Percentiles rank a stretch among this genome's conserved stretches.
Conservation (phyloP, 2,329 filamentous ascomycete genomes). For the Arthrobotrys pseudoclavata region DNA sequence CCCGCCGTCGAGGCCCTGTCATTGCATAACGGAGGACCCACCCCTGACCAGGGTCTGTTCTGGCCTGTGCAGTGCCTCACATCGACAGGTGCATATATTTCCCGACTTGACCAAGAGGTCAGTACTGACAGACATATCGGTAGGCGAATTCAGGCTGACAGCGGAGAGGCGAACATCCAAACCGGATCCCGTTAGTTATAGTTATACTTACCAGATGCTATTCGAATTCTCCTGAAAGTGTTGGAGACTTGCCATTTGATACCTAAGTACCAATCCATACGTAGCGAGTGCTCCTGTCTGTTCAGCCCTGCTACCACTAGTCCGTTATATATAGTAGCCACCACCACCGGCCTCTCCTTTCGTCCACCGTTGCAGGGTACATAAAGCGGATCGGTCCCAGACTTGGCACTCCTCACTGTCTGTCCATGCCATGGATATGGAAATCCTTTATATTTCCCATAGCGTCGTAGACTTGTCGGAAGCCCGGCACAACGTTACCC, state of each 20-base stretch:
- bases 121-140: no score
- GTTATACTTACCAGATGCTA: neutral
- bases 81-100: neutral
- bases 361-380: no score
- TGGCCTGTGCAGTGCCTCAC: neutral
- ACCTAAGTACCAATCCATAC: no score
- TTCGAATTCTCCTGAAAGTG: slow-evolving; percentile 19
- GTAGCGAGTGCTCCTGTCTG: no score
- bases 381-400: neutral
- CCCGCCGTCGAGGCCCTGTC: slow-evolving; percentile 4
- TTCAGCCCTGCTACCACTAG: no score
- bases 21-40: slow-evolving; percentile 20
- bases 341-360: no score
- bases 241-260: slow-evolving; percentile 7
- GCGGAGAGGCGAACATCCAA: neutral
- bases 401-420: neutral
- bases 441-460: neutral
- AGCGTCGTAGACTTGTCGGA: slow-evolving; percentile 5
- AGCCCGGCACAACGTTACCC: neutral
- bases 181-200: neutral
- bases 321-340: no score
- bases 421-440: neutral
- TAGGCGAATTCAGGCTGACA: neutral
- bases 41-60: slow-evolving; percentile 2
- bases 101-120: no score